Evolutionary conservation across 2,329 filamentous ascomycete genomes (phyloP), one percentile per base, ranked within the genome.

Genomic region (Periconia digitata): DNA sequence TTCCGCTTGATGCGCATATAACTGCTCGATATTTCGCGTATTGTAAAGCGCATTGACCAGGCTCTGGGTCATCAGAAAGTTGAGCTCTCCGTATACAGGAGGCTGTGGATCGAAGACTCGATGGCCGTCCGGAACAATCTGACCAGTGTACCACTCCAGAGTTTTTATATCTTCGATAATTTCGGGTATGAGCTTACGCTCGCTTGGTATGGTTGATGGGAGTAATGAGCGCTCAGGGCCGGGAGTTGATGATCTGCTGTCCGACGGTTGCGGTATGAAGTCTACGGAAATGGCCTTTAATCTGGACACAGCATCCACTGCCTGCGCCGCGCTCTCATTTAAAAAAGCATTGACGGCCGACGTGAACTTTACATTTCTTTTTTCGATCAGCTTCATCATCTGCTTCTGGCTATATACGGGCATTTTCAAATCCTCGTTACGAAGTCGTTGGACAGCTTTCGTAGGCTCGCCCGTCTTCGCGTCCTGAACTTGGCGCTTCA

Each of bases 31-130:
- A 3, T 85, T 85, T 59, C 87, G 89, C 8, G 90, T 89, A 59
- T 97, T 97, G 74, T 95, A 99, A 1, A 99, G 73, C 1, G 94
- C 92, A 68, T 99, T 96, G n/a, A 99, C 92, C 42, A 99, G 75
- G 55, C 89, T 83, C 67, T 99, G 94, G 44, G 91, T 96, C 7
- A 99, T 79, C 16, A 87, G 76, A 64, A 97, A 99, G 22, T 87
- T 82, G 41, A 99, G 78, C 36, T 95, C 87, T 1, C 90, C 92
- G 61, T 89, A 91, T 0, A 92, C 81, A 0, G 92, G 79, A 55
- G 86, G 83, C 62, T 96, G 92, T 1, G 89, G 83, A 56, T 95
- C 90, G 62, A 96, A 95, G 0, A 95, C 89, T 27, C 92, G 83
- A 74, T 96, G 91, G 0, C 94, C 94, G 58, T 95, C 89, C 0